These are phyloP conservation scores for Daedaleopsis nitida DNA, from an alignment of 768 basidiomycete genomes.

Conservation along the genomic window DNA sequence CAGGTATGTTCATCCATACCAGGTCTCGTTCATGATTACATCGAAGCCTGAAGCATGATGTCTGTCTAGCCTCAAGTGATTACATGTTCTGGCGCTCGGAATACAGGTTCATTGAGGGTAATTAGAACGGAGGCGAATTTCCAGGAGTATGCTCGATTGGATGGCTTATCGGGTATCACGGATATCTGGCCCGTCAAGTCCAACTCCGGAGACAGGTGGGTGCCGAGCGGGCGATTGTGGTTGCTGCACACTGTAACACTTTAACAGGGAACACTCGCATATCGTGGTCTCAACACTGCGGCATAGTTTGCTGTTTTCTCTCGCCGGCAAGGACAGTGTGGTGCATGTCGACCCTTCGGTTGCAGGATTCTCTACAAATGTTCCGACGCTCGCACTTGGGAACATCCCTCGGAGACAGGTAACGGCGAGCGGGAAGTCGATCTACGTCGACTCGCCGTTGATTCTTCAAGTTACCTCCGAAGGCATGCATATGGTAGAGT, in stretches of 20 bases:
- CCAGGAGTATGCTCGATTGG: constrained; percentile 58
- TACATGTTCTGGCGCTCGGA: constrained; percentile 82
- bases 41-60: too few relatives aligned
- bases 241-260: background rate
- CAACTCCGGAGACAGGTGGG: constrained; percentile 52
- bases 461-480: constrained; percentile 74
- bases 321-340: constrained; percentile 49
- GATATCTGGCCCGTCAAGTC: constrained; percentile 63
- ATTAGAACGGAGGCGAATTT: constrained; percentile 85
- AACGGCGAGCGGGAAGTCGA: constrained; percentile 20
- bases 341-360: constrained; percentile 37
- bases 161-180: constrained; percentile 58
- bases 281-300: constrained; percentile 62
- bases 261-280: constrained; percentile 51
- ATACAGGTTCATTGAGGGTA: constrained; percentile 74
- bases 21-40: too few relatives aligned
- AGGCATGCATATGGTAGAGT: constrained; percentile 58
- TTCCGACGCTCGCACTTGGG: constrained; percentile 64
- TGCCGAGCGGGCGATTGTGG: constrained; percentile 9
- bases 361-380: constrained; percentile 47
- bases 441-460: constrained; percentile 49
- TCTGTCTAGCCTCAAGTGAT: constrained; percentile 68
- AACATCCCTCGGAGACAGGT: constrained; percentile 49
- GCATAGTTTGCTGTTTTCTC: constrained; percentile 54
- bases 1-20: constrained; percentile 51